Conservation (phyloP, 257 asterid genomes). For the Solanum chiquidenum region DNA sequence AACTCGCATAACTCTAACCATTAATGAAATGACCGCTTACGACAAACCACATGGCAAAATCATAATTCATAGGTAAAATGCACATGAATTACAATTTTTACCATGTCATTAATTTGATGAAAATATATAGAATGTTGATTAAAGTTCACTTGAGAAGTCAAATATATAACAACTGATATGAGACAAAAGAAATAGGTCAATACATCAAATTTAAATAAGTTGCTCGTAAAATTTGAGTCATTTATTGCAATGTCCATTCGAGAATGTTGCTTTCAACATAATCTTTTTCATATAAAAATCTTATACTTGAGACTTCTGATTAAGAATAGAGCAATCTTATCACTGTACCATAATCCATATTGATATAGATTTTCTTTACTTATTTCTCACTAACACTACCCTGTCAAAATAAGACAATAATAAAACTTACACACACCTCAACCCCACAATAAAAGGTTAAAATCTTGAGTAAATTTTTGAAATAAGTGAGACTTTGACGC, state of each 20-base stretch:
- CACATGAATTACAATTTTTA: neutral
- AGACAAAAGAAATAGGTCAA: too few species aligned
- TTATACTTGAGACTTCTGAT: rapidly evolving
- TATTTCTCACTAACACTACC: neutral
- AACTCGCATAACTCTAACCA: neutral
- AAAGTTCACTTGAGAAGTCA: neutral
- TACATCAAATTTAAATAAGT: too few species aligned
- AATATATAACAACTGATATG: too few species aligned
- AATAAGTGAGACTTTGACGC: neutral
- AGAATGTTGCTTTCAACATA: too few species aligned
- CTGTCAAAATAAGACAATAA: neutral
- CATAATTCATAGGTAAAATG: neutral
- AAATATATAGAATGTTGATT: too few species aligned
- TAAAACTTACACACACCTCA: neutral
- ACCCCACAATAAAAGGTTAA: neutral
- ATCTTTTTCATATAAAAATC: too few species aligned
- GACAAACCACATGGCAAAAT: neutral
- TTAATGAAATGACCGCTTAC: neutral
- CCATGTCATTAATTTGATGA: too few species aligned
- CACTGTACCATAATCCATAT: too few species aligned
- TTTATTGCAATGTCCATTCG: too few species aligned
- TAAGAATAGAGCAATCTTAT: too few species aligned
- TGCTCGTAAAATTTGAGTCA: too few species aligned
- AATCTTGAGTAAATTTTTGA: neutral
- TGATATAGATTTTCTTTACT: too few species aligned